These are phyloP conservation scores for Coemansia biformis DNA, from an alignment of 192 early-diverging fungal species.

Conservation along the genomic window DNA sequence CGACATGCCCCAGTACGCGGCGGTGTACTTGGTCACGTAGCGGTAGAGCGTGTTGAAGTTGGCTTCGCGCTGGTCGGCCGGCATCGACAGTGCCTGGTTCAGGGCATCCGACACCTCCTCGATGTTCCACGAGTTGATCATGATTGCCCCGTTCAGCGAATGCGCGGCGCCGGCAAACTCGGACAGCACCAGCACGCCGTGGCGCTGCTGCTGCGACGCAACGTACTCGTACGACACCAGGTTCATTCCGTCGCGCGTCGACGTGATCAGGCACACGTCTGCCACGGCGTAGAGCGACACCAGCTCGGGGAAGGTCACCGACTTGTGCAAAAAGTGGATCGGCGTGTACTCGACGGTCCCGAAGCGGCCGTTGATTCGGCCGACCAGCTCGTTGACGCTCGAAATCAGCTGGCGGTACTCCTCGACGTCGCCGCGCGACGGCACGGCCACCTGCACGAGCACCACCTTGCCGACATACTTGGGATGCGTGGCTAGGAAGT, in stretches of 20 bases:
- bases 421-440: slow-evolving; percentile 95
- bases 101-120: slow-evolving; percentile 88
- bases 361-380: slow-evolving; percentile 95
- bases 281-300: slow-evolving; percentile 93
- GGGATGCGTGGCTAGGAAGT: slow-evolving; percentile 80
- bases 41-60: slow-evolving; percentile 88
- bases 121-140: slow-evolving; percentile 99
- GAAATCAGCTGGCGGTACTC: slow-evolving; percentile 94
- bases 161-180: slow-evolving; percentile 99
- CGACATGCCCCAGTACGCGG: slow-evolving; percentile 92
- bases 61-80: slow-evolving; percentile 65
- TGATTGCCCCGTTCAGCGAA: slow-evolving; percentile 91
- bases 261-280: slow-evolving; percentile 94
- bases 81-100: slow-evolving; percentile 89
- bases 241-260: slow-evolving; percentile 99
- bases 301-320: slow-evolving; percentile 90
- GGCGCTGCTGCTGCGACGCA: slow-evolving; percentile 78
- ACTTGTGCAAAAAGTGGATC: slow-evolving; percentile 97
- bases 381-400: slow-evolving; percentile 96
- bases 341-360: slow-evolving; percentile 95
- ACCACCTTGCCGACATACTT: slow-evolving; percentile 93
- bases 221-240: slow-evolving; percentile 99
- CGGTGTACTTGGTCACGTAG: slow-evolving; percentile 97
- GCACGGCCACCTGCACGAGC: slow-evolving; percentile 95
- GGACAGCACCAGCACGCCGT: slow-evolving; percentile 93